Conservation (phyloP, 345 rosid genomes). For the Salix exigua region DNA sequence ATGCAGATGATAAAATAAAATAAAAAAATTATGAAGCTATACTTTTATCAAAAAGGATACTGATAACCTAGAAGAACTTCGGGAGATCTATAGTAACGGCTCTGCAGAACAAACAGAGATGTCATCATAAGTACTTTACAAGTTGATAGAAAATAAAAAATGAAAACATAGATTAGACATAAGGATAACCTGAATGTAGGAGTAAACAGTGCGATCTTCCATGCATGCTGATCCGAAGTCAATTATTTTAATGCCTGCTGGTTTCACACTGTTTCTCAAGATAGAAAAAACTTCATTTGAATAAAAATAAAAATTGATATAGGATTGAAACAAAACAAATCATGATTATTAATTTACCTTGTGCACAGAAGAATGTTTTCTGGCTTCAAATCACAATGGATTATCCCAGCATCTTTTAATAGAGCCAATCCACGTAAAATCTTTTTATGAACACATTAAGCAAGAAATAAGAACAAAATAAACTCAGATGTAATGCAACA, state of each 20-base stretch:
- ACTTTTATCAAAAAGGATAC: constrained; percentile 61
- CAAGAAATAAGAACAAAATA: constrained; percentile 10
- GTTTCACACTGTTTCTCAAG: constrained; percentile 63
- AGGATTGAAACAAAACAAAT: constrained; percentile 13
- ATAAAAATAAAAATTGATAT: constrained; percentile 3
- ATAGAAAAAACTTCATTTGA: constrained; percentile 16
- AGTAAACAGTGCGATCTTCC: constrained; percentile 97
- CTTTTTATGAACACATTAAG: constrained; percentile 34
- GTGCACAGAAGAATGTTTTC: constrained; percentile 93
- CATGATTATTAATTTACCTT: constrained; percentile 51
- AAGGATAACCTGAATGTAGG: constrained; percentile 85
- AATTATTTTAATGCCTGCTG: constrained; percentile 93
- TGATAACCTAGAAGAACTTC: constrained; percentile 97
- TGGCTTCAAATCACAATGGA: constrained; percentile 98
- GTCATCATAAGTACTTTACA: constrained; percentile 10
- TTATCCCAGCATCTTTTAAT: constrained; percentile 91
- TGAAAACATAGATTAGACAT: neutral
- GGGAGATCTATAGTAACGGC: constrained; percentile 98
- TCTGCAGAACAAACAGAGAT: constrained; percentile 56
- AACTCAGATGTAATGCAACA: constrained; percentile 9
- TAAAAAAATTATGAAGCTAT: constrained; percentile 1
- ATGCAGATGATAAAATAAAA: neutral
- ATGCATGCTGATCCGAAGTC: constrained; percentile 99
- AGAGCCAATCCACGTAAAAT: constrained; percentile 84
- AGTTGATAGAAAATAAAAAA: constrained; percentile 15